These are phyloP conservation scores for Salvia sclarea DNA, from an alignment of 305 asterid species.

Conservation along the genomic window DNA sequence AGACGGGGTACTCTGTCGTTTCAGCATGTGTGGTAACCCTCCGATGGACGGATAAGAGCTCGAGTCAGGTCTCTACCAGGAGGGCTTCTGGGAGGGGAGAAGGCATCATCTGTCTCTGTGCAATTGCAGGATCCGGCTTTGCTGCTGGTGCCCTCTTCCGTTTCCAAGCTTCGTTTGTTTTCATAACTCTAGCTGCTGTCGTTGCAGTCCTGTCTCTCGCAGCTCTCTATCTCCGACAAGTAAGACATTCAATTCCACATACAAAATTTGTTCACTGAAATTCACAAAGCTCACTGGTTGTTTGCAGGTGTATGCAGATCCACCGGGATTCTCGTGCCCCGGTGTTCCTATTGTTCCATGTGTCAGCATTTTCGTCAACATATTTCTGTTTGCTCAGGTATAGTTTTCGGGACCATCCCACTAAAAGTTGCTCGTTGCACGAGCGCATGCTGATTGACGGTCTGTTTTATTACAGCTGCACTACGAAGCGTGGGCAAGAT, in stretches of 20 bases:
- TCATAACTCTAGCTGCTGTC: slow-evolving; percentile 49
- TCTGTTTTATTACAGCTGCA: slow-evolving; percentile 60
- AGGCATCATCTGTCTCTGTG: slow-evolving; percentile 62
- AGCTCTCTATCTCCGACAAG: slow-evolving; percentile 75
- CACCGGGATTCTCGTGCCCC: slow-evolving; percentile 90
- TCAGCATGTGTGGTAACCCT: slow-evolving; percentile 82
- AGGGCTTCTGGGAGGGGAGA: slow-evolving; percentile 56
- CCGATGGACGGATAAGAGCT: slow-evolving; percentile 68
- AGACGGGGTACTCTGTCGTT: slow-evolving; percentile 90
- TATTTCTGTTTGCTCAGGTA: slow-evolving; percentile 94
- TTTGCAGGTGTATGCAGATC: slow-evolving; percentile 56
- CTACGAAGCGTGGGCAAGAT: slow-evolving; percentile 95
- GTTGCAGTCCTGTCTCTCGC: slow-evolving; percentile 61
- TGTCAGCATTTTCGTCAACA: slow-evolving; percentile 78
- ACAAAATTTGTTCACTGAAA: background rate
- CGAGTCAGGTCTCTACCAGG: slow-evolving; percentile 41
- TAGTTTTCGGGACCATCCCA: too few species aligned
- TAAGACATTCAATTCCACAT: slow-evolving; percentile 34
- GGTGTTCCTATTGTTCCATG: slow-evolving; percentile 82
- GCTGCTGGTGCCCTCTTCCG: slow-evolving; percentile 76
- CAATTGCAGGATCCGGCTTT: slow-evolving; percentile 66
- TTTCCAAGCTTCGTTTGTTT: slow-evolving; percentile 54
- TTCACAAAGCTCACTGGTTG: background rate
- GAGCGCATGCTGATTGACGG: too few species aligned
- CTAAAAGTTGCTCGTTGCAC: too few species aligned